phyloP scores from a whole-genome alignment of 2,329 filamentous ascomycete genomes.

The Fusarium hostae region DNA sequence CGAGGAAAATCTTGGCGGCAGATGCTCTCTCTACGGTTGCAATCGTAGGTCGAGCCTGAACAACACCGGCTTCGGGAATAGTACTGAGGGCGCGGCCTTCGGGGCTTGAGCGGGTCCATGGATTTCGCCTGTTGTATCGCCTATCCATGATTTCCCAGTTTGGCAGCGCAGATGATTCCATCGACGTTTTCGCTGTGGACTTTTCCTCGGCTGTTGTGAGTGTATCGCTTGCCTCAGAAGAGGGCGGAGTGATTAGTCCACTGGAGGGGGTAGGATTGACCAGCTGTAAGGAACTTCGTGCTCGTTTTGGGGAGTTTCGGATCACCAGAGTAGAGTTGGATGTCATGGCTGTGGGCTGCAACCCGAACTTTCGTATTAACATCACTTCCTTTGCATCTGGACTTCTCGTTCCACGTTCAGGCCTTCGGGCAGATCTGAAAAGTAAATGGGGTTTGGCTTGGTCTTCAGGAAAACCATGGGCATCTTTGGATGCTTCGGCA shows the following conservation, averaged over 20 bases:
- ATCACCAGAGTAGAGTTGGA: slow-evolving; percentile 48
- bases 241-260: slow-evolving; percentile 40
- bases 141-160: slow-evolving; percentile 40
- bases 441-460: slow-evolving; percentile 8
- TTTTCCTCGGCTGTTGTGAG: slow-evolving; percentile 39
- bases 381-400: slow-evolving; percentile 40
- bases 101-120: slow-evolving; percentile 52
- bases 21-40: slow-evolving; percentile 80
- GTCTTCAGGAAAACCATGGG: neutral
- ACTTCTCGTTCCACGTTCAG: slow-evolving; percentile 26
- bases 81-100: slow-evolving; percentile 50
- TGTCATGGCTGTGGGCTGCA: slow-evolving; percentile 39
- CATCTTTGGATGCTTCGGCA: slow-evolving; percentile 37
- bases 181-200: slow-evolving; percentile 50
- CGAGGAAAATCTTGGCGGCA: slow-evolving; percentile 86
- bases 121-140: slow-evolving; percentile 46
- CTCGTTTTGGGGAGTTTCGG: slow-evolving; percentile 32
- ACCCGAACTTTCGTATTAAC: slow-evolving; percentile 39
- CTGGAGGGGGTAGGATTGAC: slow-evolving; percentile 28
- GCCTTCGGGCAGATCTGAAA: neutral
- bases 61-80: slow-evolving; percentile 48
- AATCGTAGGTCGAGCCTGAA: slow-evolving; percentile 49
- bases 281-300: slow-evolving; percentile 44
- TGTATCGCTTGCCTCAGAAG: slow-evolving; percentile 45
- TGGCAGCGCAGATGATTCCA: slow-evolving; percentile 46